These are phyloP conservation scores for Nepenthes alata DNA, from an alignment of 179 eudicot genomes.

Conservation along the genomic window DNA sequence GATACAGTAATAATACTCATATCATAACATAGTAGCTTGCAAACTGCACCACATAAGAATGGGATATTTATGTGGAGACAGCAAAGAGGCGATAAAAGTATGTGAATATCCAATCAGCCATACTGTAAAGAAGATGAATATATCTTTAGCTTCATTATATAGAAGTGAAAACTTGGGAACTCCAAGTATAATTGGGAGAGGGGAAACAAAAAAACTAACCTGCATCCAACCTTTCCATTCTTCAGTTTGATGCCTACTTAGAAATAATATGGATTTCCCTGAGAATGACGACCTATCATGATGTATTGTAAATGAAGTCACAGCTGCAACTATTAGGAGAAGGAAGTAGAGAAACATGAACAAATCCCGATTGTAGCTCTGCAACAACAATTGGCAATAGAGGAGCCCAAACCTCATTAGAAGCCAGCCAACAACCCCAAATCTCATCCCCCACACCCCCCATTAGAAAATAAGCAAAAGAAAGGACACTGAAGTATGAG, in stretches of 20 bases:
- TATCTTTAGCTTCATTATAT: too few species aligned
- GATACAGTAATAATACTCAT: too few species aligned
- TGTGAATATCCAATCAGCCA: constrained; percentile 1
- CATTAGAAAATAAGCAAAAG: too few species aligned
- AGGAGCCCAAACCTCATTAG: constrained; percentile 5
- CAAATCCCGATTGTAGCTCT: constrained; percentile 86
- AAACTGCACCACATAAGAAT: too few species aligned
- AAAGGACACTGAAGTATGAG: too few species aligned
- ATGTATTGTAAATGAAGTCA: constrained; percentile 78
- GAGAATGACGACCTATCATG: constrained; percentile 70
- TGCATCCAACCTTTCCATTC: constrained; percentile 99
- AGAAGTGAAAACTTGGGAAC: too few species aligned
- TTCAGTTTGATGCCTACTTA: constrained; percentile 94
- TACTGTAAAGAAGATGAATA: not conserved
- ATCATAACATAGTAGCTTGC: too few species aligned
- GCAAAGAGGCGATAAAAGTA: not conserved
- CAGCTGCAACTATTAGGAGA: constrained; percentile 66
- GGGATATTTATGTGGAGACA: too few species aligned
- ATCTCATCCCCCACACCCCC: too few species aligned
- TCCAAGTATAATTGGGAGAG: not conserved
- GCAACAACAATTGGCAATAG: constrained; percentile 20
- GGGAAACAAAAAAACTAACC: constrained; percentile 27
- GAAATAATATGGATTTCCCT: constrained; percentile 64
- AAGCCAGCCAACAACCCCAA: not conserved
- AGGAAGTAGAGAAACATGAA: constrained; percentile 82